phyloP scores from a whole-genome alignment of 345 rosid species.

The Rhodomyrtus tomentosa region DNA sequence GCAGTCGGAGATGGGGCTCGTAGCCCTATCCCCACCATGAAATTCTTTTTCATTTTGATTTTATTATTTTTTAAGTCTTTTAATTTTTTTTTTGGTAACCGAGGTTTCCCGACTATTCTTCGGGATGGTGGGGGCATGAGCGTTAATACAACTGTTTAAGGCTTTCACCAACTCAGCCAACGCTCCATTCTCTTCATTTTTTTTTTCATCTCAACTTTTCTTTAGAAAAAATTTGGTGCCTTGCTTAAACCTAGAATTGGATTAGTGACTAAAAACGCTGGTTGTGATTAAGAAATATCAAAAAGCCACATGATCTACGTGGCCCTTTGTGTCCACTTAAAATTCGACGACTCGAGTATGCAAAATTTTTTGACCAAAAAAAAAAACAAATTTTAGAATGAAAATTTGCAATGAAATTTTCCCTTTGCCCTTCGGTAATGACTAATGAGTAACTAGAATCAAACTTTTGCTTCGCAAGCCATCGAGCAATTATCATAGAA shows the following conservation, averaged over 20 bases:
- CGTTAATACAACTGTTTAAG: no score
- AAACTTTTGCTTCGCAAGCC: not conserved
- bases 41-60: not conserved
- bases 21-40: not conserved
- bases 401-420: not conserved
- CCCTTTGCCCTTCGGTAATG: not conserved
- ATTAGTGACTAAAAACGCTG: not conserved
- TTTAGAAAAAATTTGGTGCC: not conserved
- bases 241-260: no score
- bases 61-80: not conserved
- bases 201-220: not conserved
- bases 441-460: not conserved
- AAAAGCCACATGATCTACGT: not conserved
- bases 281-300: not conserved
- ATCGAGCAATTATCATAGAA: not conserved
- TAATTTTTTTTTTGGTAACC: accelerated
- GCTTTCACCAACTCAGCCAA: no score
- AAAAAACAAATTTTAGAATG: no score
- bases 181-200: no score
- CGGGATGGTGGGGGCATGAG: no score
- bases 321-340: not conserved
- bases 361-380: no score
- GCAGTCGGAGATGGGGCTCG: no score
- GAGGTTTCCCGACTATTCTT: no score
- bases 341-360: not conserved